Evolutionary conservation across 2,329 filamentous ascomycete genomes (phyloP), one percentile per base, ranked within the genome.

Genomic region (Curvularia lunata): DNA sequence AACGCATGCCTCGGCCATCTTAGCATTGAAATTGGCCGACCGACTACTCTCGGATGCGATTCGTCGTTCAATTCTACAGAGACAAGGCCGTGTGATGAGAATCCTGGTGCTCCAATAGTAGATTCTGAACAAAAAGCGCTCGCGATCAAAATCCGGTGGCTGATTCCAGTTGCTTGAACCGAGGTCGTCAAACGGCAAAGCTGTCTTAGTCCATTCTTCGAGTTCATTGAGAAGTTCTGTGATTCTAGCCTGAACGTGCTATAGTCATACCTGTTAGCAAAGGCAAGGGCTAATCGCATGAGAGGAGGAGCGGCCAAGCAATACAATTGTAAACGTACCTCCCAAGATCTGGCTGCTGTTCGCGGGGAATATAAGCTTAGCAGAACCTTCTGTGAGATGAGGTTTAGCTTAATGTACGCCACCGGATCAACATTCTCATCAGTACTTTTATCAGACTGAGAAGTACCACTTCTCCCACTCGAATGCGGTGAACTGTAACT

Each of bases 81-180:
- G 65, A 48, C 75, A 77, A 4, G 77, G 77, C 5, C 75, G 73
- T 9, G 69, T 76, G 10, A 77, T 75, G 4, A 79, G 69, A 3
- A 79, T 72, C 28, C 66, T 72, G 1, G 70, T 65, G 38, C 74
- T 76, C 56, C 70, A 71, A 51, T 75, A 79, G 18, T 67, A 63
- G 5, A 77, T 70, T 3, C 45, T 52, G 21, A 72, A 62, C 10
- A 71, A 28, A 6, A 67, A 47, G 4, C 50, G 61, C 27, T 67
- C 60, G 27, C 68, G 65, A 13, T 59, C 23, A n/a, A 59, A 28
- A 2, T 54, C 23, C 4, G 38, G 9, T 32, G 34, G 27, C 27
- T 38, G 48, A 61, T 48, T 9, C 69, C 40, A 16, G 58, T 50
- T 34, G 72, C 64, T 41, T 59, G 69, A 7, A 40, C 46, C 16